Evolutionary conservation across 2,329 filamentous ascomycete genomes (phyloP).

Genomic region (Aspergillus fructus): DNA sequence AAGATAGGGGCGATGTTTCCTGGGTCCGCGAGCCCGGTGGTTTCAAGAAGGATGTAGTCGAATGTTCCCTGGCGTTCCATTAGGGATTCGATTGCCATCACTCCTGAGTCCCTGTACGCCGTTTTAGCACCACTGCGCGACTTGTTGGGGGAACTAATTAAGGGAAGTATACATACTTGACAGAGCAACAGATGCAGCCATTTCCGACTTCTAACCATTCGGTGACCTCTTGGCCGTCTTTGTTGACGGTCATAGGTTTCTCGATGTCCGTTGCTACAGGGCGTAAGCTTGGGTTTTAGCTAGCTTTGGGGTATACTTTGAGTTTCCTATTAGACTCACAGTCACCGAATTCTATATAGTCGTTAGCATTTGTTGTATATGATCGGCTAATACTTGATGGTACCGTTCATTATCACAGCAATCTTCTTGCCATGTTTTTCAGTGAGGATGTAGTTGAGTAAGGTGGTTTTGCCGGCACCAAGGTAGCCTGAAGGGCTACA

Average conservation of each 20-base stretch:
- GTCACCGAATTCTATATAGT: conserved; percentile 69
- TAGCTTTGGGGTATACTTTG: not conserved
- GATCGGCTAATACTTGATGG: conserved; percentile 13
- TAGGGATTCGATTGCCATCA: conserved; percentile 90
- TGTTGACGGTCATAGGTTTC: conserved; percentile 88
- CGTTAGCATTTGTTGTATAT: conserved; percentile 16
- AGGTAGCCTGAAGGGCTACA: conserved; percentile 69
- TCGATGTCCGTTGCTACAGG: conserved; percentile 82
- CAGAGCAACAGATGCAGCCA: conserved; percentile 95
- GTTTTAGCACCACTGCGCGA: not conserved
- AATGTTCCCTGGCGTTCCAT: conserved; percentile 94
- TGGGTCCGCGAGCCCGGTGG: conserved; percentile 90
- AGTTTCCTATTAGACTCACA: conserved; percentile 52
- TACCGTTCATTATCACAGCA: conserved; percentile 92
- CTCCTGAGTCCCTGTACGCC: conserved; percentile 72
- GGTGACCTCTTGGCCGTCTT: conserved; percentile 77
- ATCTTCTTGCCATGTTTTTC: conserved; percentile 97
- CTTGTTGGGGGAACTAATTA: not conserved
- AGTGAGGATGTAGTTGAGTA: conserved; percentile 93
- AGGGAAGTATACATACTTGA: conserved; percentile 69
- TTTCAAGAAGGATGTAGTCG: conserved; percentile 96
- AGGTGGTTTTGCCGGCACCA: conserved; percentile 90
- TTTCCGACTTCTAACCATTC: conserved; percentile 97
- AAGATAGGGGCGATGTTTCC: conserved; percentile 95
- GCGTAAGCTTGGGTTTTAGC: conserved; percentile 2